These are phyloP conservation scores for Lepidium aucheri DNA, from an alignment of 345 rosid species.

Conservation along the genomic window DNA sequence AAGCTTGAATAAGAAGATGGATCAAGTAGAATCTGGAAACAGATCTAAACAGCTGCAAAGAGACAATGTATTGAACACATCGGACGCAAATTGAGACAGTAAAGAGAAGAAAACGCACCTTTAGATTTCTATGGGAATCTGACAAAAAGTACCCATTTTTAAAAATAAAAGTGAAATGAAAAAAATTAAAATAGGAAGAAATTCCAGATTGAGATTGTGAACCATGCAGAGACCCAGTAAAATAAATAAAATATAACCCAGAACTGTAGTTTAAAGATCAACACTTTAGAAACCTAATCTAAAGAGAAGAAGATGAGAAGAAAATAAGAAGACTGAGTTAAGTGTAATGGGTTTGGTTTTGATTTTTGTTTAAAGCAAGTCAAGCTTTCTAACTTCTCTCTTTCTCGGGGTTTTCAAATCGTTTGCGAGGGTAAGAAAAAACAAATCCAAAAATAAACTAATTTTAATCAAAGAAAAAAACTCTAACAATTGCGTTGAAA, in stretches of 20 bases:
- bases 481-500: slow-evolving; percentile 27
- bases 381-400: no score
- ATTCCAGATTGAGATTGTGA: slow-evolving; percentile 32
- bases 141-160: slow-evolving; percentile 47
- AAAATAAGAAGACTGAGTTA: no score
- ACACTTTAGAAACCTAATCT: no score
- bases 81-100: slow-evolving; percentile 36
- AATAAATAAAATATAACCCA: no score
- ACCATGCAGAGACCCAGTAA: slow-evolving; percentile 47
- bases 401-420: no score
- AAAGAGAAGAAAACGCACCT: slow-evolving; percentile 29
- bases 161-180: no score
- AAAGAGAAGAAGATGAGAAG: not conserved
- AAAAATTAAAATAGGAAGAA: slow-evolving; percentile 25
- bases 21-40: slow-evolving; percentile 49
- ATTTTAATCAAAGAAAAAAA: no score
- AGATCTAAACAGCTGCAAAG: slow-evolving; percentile 52
- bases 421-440: no score
- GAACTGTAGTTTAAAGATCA: no score
- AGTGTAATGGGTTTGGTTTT: no score
- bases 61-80: slow-evolving; percentile 52
- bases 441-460: no score
- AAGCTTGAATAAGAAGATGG: slow-evolving; percentile 45
- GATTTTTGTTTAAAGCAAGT: no score
- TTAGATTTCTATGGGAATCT: slow-evolving; percentile 47